phyloP scores from a whole-genome alignment of 495 filamentous ascomycete genomes.

The Stereocaulon alpinum region DNA sequence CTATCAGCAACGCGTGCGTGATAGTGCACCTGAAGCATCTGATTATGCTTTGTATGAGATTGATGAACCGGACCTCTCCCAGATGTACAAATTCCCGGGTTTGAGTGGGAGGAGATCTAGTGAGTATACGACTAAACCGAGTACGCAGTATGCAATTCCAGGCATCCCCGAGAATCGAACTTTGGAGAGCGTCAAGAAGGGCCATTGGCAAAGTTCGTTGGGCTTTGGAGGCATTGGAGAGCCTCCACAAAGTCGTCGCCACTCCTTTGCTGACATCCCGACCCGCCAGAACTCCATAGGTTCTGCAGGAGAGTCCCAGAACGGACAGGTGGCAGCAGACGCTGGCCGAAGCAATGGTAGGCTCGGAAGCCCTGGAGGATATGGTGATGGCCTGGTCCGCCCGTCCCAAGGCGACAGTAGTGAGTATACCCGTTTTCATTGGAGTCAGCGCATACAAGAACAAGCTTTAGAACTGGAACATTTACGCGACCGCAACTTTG shows the following conservation, averaged over 20 bases:
- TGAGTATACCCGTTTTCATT: slow-evolving; percentile 36
- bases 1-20: slow-evolving; percentile 49
- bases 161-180: slow-evolving; percentile 57
- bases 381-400: slow-evolving; percentile 27
- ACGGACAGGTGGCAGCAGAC: slow-evolving; percentile 23
- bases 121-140: slow-evolving; percentile 50
- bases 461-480: slow-evolving; percentile 30
- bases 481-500: slow-evolving; percentile 37
- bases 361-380: slow-evolving; percentile 32
- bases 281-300: slow-evolving; percentile 60
- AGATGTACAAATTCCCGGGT: slow-evolving; percentile 36
- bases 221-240: slow-evolving; percentile 65
- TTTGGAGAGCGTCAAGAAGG: slow-evolving; percentile 67
- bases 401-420: slow-evolving; percentile 32
- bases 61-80: slow-evolving; percentile 52
- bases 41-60: slow-evolving; percentile 62
- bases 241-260: slow-evolving; percentile 75
- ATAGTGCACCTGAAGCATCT: slow-evolving; percentile 56
- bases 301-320: slow-evolving; percentile 52
- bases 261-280: slow-evolving; percentile 90
- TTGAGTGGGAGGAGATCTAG: slow-evolving; percentile 44
- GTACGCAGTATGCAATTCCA: slow-evolving; percentile 45
- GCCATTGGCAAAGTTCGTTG: slow-evolving; percentile 79
- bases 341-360: slow-evolving; percentile 30
- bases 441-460: slow-evolving; percentile 28